phyloP scores from a whole-genome alignment of 257 asterid genomes.

The Capsicum pubescens region DNA sequence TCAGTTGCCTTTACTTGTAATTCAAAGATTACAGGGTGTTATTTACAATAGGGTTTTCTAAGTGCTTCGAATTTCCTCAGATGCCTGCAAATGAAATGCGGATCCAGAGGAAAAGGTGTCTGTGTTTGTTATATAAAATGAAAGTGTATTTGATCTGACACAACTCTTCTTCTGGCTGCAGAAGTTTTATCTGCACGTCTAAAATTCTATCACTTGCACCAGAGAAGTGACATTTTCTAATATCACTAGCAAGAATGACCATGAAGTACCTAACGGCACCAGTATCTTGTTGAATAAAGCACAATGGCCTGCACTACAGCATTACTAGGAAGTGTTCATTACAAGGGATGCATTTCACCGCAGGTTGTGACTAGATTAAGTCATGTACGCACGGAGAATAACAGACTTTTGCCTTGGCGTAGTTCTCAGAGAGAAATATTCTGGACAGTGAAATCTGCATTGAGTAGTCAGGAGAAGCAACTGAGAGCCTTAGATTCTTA shows the following conservation, averaged over 20 bases:
- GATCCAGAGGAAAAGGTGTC: background rate
- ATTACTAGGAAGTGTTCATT: background rate
- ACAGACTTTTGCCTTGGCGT: background rate
- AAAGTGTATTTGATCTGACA: background rate
- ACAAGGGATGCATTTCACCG: background rate
- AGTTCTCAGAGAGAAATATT: constrained; percentile 36
- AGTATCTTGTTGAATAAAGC: background rate
- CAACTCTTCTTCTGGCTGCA: background rate
- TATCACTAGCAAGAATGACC: background rate
- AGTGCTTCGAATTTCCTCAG: background rate
- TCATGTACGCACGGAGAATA: background rate
- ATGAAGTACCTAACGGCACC: background rate
- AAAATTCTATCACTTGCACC: background rate
- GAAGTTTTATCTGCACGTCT: background rate
- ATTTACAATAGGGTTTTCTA: background rate
- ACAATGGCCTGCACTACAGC: background rate
- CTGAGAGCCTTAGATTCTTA: constrained; percentile 65
- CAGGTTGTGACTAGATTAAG: background rate
- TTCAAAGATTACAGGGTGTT: background rate
- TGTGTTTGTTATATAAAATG: background rate
- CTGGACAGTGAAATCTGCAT: constrained; percentile 41
- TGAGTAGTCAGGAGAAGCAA: constrained; percentile 56
- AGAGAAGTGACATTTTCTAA: background rate
- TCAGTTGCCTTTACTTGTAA: background rate
- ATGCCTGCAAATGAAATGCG: background rate